Conservation (phyloP, 176 grass and related monocot genomes). For the Carex myosuroides region DNA sequence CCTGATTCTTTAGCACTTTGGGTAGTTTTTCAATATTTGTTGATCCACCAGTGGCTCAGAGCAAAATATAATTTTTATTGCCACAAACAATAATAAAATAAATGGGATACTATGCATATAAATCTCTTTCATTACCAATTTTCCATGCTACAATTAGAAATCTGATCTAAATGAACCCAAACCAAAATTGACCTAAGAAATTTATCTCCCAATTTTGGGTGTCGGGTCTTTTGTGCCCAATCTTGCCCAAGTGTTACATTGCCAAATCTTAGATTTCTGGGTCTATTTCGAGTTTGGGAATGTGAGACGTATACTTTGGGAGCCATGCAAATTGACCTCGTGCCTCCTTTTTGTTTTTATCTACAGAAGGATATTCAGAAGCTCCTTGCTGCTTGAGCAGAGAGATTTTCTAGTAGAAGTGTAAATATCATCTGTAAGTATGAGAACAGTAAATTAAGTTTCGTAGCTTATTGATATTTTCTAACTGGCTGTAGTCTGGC, state of each 20-base stretch:
- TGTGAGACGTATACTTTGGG: background rate
- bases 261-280: background rate
- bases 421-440: conserved; percentile 12
- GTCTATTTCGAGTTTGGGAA: background rate
- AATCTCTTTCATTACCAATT: background rate
- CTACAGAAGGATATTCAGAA: conserved; percentile 96
- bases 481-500: background rate
- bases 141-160: background rate
- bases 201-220: too few species aligned
- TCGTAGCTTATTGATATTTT: background rate
- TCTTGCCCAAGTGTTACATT: background rate
- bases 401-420: conserved; percentile 8
- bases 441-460: background rate
- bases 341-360: conserved; percentile 10
- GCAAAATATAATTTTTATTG: background rate
- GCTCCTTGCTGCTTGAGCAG: conserved; percentile 48
- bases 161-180: background rate
- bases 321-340: too few species aligned
- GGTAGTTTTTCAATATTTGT: background rate
- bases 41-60: background rate
- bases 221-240: background rate
- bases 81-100: background rate
- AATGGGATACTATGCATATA: background rate
- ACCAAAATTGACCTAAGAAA: background rate
- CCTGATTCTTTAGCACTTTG: background rate